phyloP scores from a whole-genome alignment of 1,284 basidiomycete species.

The Puccinia coronata region DNA sequence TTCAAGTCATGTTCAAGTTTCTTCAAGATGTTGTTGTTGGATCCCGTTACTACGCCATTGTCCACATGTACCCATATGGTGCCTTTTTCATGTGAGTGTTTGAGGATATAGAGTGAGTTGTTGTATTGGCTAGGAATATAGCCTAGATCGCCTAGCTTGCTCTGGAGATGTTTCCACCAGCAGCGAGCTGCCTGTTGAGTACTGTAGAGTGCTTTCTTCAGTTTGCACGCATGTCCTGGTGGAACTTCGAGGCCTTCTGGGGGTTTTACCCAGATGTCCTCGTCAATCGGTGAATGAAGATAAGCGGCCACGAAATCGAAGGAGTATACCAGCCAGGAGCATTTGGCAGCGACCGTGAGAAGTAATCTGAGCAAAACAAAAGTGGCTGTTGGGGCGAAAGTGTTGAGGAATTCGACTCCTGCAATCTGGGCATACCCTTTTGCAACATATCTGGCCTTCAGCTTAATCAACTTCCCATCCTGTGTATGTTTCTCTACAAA shows the following conservation, averaged over 20 bases:
- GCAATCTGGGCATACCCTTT: too few relatives aligned
- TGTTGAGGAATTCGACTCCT: too few relatives aligned
- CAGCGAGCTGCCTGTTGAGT: too few relatives aligned
- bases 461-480: too few relatives aligned
- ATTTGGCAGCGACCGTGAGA: background rate
- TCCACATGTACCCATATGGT: slow-evolving; percentile 6
- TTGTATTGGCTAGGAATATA: slow-evolving; percentile 18
- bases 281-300: too few relatives aligned
- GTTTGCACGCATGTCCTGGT: too few relatives aligned
- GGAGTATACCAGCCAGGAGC: background rate
- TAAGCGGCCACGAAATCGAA: slow-evolving; percentile 41
- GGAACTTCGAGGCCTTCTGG: too few relatives aligned
- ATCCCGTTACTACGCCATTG: background rate
- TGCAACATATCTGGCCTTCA: too few relatives aligned
- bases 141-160: background rate
- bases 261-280: too few relatives aligned
- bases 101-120: background rate
- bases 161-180: slow-evolving; percentile 1
- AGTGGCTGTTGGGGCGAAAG: slow-evolving; percentile 28
- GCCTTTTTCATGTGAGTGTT: background rate
- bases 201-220: too few relatives aligned
- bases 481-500: too few relatives aligned
- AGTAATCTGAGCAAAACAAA: slow-evolving; percentile 9
- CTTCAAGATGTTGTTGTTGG: background rate
- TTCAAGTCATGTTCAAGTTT: background rate